phyloP scores from a whole-genome alignment of 1,284 basidiomycete species.

The Mycena sp. region DNA sequence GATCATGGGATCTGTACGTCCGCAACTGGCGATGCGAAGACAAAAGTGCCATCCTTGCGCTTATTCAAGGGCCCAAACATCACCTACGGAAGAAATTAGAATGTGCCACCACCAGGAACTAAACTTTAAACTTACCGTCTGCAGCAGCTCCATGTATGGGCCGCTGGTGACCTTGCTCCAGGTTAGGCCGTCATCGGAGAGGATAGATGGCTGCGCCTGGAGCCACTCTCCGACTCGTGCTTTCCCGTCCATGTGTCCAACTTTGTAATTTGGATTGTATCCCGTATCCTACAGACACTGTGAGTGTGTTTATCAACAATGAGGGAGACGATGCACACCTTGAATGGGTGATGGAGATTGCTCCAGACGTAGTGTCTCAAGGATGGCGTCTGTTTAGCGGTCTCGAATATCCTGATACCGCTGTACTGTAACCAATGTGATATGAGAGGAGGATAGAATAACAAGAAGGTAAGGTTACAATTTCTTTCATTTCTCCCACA shows the following conservation, averaged over 20 bases:
- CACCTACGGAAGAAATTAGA: constrained; percentile 12
- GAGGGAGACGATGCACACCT: constrained; percentile 40
- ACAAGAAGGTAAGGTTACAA: constrained; percentile 36
- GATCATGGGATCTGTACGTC: constrained; percentile 35
- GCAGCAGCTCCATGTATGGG: constrained; percentile 39
- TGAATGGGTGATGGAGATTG: constrained; percentile 53
- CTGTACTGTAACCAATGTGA: constrained; percentile 11
- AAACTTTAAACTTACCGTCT: constrained; percentile 16
- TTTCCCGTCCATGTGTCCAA: constrained; percentile 38
- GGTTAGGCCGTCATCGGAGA: constrained; percentile 26
- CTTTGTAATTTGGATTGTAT: constrained; percentile 36
- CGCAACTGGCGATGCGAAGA: constrained; percentile 36
- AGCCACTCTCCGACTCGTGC: constrained; percentile 37
- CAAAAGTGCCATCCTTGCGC: constrained; percentile 37
- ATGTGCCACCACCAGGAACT: neutral
- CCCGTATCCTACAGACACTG: neutral
- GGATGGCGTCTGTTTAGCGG: constrained; percentile 49
- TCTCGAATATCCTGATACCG: constrained; percentile 57
- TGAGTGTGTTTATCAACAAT: no score
- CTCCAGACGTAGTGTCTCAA: constrained; percentile 59
- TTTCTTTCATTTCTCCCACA: constrained; percentile 54
- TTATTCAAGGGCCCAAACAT: constrained; percentile 32
- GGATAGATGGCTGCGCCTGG: constrained; percentile 31
- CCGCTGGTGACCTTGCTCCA: constrained; percentile 36
- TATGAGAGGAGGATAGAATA: no score